These are phyloP conservation scores for Sclerotinia sclerotiorum DNA, from an alignment of 2,329 filamentous ascomycete genomes.

Conservation along the genomic window DNA sequence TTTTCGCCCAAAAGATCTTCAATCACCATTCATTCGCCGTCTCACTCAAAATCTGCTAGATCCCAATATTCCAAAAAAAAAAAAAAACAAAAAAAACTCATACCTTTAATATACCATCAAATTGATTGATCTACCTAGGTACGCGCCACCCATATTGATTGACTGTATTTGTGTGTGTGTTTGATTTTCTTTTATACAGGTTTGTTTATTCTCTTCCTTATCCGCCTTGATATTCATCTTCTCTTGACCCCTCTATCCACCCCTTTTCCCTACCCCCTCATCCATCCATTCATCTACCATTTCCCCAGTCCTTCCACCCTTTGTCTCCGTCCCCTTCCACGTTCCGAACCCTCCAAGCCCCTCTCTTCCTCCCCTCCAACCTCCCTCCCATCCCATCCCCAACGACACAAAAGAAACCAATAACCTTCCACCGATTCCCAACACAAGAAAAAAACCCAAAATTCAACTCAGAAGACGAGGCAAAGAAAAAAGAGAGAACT, in stretches of 20 bases:
- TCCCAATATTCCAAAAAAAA: no score
- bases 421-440: constrained; percentile 5
- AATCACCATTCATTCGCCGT: no score
- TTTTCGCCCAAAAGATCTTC: no score
- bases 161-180: constrained; percentile 1
- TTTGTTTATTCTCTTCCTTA: background rate
- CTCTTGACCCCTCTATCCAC: background rate
- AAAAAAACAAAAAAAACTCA: no score
- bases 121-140: constrained; percentile 7
- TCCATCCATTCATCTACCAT: background rate
- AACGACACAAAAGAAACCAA: constrained; percentile 1
- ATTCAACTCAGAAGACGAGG: background rate
- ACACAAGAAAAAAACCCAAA: constrained; percentile 12
- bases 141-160: no score
- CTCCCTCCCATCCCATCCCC: background rate
- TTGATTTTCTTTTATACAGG: constrained; percentile 16
- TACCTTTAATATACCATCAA: background rate
- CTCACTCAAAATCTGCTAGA: no score
- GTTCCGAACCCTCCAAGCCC: background rate
- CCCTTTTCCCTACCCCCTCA: background rate
- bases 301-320: background rate
- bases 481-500: constrained; percentile 3
- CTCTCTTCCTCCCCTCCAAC: background rate
- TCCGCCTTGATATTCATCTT: background rate
- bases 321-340: background rate